Evolutionary conservation across 176 grass and related monocot species (phyloP), one percentile per base, ranked within the genome.

Genomic region (Avena atlantica): DNA sequence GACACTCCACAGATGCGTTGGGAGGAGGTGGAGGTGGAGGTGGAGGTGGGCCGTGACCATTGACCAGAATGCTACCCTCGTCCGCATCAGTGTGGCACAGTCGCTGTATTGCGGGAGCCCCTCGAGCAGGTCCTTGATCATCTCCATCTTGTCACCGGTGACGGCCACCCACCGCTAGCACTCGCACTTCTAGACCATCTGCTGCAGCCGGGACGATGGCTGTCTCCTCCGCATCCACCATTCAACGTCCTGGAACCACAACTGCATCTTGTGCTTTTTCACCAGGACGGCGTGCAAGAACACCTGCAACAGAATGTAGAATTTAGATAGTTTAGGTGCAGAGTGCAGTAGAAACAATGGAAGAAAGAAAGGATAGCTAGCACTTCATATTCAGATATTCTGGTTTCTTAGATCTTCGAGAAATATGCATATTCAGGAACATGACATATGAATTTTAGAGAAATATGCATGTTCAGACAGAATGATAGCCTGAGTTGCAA

Each of bases 141-240:
- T 93, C 82, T 98, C 37, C 37, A 40, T 40, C 37, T 40, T 93
- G 14, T 98, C 95, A 12, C 91, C 95, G 14, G 93, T 95, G 57
- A 90, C 89, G 57, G 93, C 87, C 6, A 86, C 87, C 95, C 95
- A 95, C 61, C 89, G 89, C 31, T 98, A 86, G 0, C 89, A 71
- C 89, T 98, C 95, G 3, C 87, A 95, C 66, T 95, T 86, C 7
- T 89, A 88, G 55, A 98, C 95, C 65, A 93, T 79, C 27, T 95
- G 95, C 49, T 93, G 85, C 67, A 95, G 80, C 12, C 91, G 78
- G 27, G 91, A 95, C 0, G 91, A 87, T 27, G 95, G 70, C 40
- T 98, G 95, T 74, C 95, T 83, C 88, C 95, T 81, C 45, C 92
- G 87, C 93, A 98, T 98, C 95, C 95, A 98, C 93, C 93, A 98